Percentiles rank a stretch among this genome's conserved stretches.
Evolutionary conservation across 2,329 filamentous ascomycete genomes (phyloP).

Genomic region (Dactylonectria macrodidyma): DNA sequence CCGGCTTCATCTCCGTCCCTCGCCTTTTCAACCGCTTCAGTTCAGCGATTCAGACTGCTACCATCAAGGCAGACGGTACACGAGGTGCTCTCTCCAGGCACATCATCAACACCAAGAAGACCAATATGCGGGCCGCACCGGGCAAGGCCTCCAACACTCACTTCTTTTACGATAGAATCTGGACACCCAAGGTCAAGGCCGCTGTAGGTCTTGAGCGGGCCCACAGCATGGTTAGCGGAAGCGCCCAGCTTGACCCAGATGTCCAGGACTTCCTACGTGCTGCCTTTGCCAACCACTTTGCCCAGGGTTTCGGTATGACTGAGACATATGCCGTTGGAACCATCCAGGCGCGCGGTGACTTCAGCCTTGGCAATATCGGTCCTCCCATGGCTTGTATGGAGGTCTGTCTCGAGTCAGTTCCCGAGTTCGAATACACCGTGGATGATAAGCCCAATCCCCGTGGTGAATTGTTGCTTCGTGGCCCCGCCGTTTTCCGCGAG

Average conservation of each 20-base stretch:
- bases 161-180: slow-evolving; percentile 87
- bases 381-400: slow-evolving; percentile 78
- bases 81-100: slow-evolving; percentile 86
- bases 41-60: slow-evolving; percentile 83
- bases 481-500: slow-evolving; percentile 84
- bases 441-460: slow-evolving; percentile 92
- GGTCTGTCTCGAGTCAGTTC: slow-evolving; percentile 86
- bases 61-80: slow-evolving; percentile 83
- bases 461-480: slow-evolving; percentile 89
- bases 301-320: slow-evolving; percentile 94
- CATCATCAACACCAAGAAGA: slow-evolving; percentile 84
- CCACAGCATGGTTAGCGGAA: slow-evolving; percentile 85
- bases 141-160: slow-evolving; percentile 86
- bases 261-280: slow-evolving; percentile 92
- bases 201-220: slow-evolving; percentile 85
- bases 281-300: slow-evolving; percentile 83
- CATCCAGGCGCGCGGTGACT: slow-evolving; percentile 80
- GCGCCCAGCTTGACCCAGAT: slow-evolving; percentile 89
- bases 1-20: slow-evolving; percentile 88
- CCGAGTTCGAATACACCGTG: slow-evolving; percentile 93
- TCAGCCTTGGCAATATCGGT: slow-evolving; percentile 86
- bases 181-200: slow-evolving; percentile 88
- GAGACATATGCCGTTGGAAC: slow-evolving; percentile 88
- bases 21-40: slow-evolving; percentile 94
- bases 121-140: slow-evolving; percentile 79